Conservation (phyloP, 2,329 filamentous ascomycete genomes). For the Botryosphaeria dothidea region DNA sequence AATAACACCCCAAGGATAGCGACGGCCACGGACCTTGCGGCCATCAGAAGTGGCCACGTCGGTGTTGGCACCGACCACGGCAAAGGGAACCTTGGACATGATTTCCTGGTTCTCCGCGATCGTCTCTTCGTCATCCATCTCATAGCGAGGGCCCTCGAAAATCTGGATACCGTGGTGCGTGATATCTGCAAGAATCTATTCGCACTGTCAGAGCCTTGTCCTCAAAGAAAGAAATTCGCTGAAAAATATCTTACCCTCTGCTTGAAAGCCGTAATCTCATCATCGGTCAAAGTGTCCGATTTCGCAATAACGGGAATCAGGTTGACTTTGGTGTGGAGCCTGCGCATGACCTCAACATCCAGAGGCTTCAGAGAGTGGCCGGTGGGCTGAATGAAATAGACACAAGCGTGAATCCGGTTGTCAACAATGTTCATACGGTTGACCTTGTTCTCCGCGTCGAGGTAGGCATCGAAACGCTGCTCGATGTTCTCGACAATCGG, state of each 20-base stretch:
- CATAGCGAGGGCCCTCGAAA: slow-evolving; percentile 97
- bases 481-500: slow-evolving; percentile 99
- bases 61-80: slow-evolving; percentile 93
- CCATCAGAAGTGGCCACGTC: slow-evolving; percentile 91
- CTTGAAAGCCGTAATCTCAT: slow-evolving; percentile 95
- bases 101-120: slow-evolving; percentile 99
- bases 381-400: slow-evolving; percentile 99
- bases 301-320: slow-evolving; percentile 99
- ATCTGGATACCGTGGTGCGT: slow-evolving; percentile 97
- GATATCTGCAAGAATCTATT: slow-evolving; percentile 94
- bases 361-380: slow-evolving; percentile 97
- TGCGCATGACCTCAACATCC: slow-evolving; percentile 99
- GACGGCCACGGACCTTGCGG: slow-evolving; percentile 91
- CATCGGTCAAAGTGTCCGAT: slow-evolving; percentile 95
- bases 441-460: slow-evolving; percentile 99
- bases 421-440: slow-evolving; percentile 99
- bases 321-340: slow-evolving; percentile 99
- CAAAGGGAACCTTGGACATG: slow-evolving; percentile 99
- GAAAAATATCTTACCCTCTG: slow-evolving; percentile 73
- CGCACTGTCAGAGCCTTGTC: not conserved
- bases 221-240: not conserved
- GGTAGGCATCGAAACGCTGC: slow-evolving; percentile 96
- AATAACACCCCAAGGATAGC: slow-evolving; percentile 97
- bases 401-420: slow-evolving; percentile 97
- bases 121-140: slow-evolving; percentile 98